A percentile compares a stretch with the other conserved stretches of the same genome.
These are phyloP conservation scores for Neurospora sp. DNA, from an alignment of 495 filamentous ascomycete species.

Conservation along the genomic window DNA sequence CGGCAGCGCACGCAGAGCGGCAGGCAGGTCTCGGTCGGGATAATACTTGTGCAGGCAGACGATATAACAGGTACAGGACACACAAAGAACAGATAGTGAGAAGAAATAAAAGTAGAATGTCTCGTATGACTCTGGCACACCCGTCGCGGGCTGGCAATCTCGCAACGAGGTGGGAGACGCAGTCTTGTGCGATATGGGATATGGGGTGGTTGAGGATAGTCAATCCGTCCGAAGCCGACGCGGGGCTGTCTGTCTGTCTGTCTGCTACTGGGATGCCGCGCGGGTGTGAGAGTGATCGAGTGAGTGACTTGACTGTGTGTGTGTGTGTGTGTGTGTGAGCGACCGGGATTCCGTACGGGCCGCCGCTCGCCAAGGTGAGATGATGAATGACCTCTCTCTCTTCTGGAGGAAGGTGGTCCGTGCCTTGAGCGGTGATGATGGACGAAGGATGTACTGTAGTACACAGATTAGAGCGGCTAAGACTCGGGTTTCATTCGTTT, in stretches of 20 bases:
- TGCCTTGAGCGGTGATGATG: constrained; percentile 19
- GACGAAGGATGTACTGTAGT: constrained; percentile 16
- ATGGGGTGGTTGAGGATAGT: background rate
- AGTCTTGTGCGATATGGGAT: background rate
- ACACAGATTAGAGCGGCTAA: constrained; percentile 32
- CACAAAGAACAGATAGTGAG: constrained; percentile 7
- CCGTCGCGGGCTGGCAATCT: constrained; percentile 18
- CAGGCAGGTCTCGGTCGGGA: constrained; percentile 9
- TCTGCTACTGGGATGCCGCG: background rate
- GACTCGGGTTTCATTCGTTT: constrained; percentile 36
- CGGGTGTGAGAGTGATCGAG: background rate
- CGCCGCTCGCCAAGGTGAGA: background rate
- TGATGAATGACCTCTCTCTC: background rate
- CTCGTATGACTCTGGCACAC: constrained; percentile 30
- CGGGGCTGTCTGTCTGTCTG: background rate
- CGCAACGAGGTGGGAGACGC: constrained; percentile 15
- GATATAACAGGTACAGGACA: background rate
- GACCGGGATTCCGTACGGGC: background rate
- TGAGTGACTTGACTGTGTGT: background rate
- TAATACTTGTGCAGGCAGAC: background rate
- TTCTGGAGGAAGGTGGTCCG: constrained; percentile 14
- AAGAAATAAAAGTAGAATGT: constrained; percentile 35
- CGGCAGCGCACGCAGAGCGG: background rate
- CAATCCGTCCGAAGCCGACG: background rate
- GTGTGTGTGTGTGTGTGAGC: background rate